Conservation (phyloP, 176 grass and related monocot genomes). For the Coix lacrymajobi region DNA sequence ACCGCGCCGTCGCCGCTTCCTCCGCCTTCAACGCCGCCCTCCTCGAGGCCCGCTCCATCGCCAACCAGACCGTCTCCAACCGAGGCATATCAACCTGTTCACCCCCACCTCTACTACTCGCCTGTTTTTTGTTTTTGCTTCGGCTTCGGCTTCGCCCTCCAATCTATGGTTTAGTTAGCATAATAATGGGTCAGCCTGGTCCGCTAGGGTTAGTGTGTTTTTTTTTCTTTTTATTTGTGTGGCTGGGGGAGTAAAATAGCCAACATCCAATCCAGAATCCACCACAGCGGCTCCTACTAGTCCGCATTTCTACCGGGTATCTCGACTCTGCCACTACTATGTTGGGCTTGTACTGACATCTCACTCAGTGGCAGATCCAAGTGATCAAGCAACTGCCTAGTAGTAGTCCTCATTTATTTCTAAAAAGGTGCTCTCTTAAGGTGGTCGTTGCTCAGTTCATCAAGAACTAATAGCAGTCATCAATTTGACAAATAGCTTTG, state of each 20-base stretch:
- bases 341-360: background rate
- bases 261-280: background rate
- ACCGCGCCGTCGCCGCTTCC: constrained; percentile 21
- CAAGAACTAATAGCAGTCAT: background rate
- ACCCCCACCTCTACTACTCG: background rate
- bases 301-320: background rate
- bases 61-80: constrained; percentile 33
- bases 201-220: background rate
- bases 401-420: background rate
- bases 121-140: background rate
- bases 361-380: background rate
- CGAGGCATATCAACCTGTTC: constrained; percentile 31
- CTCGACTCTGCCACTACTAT: background rate
- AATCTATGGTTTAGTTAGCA: background rate
- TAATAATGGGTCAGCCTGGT: too few relatives aligned
- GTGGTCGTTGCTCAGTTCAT: background rate
- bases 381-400: background rate
- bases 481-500: background rate
- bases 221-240: background rate
- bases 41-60: constrained; percentile 51
- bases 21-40: constrained; percentile 49
- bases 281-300: background rate
- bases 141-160: background rate
- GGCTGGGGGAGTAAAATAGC: background rate
- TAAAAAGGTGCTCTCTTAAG: background rate